A percentile compares a stretch with the other conserved stretches of the same genome.
phyloP scores from a whole-genome alignment of 345 rosid species.

The Ricinus communis region DNA sequence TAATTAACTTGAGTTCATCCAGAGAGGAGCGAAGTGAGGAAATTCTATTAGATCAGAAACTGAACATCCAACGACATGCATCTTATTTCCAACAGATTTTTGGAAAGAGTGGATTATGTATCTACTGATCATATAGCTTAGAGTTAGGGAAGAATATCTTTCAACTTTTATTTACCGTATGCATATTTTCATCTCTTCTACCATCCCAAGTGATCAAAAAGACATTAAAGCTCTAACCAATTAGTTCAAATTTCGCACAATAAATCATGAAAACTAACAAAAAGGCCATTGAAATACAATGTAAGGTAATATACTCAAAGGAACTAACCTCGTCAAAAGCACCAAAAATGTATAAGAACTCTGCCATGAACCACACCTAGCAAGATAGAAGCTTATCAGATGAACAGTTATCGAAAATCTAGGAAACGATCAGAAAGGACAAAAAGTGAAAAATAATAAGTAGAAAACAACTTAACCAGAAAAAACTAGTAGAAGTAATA shows the following conservation, averaged over 20 bases:
- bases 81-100: not conserved
- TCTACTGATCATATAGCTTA: not conserved
- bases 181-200: not conserved
- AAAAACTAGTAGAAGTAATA: too few species aligned
- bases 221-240: not conserved
- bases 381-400: conserved; percentile 20
- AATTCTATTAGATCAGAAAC: not conserved
- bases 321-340: conserved; percentile 76
- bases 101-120: not conserved
- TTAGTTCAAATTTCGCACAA: not conserved
- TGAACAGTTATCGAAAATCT: not conserved
- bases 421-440: not conserved
- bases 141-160: not conserved
- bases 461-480: not conserved
- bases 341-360: conserved; percentile 68
- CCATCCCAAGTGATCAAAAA: conserved; percentile 1
- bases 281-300: conserved; percentile 4
- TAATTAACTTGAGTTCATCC: not conserved
- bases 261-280: not conserved
- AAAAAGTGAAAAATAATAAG: not conserved
- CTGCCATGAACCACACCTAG: conserved; percentile 92
- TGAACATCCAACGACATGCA: not conserved
- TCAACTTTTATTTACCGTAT: not conserved
- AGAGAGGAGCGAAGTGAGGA: not conserved
- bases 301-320: conserved; percentile 1